These are phyloP conservation scores for Sporodiniella umbellata DNA, from an alignment of 371 early-diverging fungal species.

Conservation along the genomic window DNA sequence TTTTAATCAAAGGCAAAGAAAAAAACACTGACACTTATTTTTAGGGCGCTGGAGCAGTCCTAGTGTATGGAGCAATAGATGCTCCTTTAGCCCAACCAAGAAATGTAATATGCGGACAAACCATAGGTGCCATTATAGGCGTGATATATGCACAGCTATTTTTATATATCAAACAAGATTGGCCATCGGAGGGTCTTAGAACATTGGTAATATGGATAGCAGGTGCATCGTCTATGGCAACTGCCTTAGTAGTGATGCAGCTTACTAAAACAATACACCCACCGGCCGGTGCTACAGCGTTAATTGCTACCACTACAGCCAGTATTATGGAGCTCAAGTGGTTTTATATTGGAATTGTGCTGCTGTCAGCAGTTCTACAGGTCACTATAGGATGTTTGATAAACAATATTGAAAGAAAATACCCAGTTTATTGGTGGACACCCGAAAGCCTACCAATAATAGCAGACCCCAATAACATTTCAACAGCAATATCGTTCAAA, in stretches of 20 bases:
- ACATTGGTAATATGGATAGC: conserved; percentile 60
- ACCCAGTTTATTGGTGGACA: conserved; percentile 70
- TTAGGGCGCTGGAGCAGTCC: conserved; percentile 65
- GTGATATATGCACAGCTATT: conserved; percentile 63
- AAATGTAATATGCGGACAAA: conserved; percentile 61
- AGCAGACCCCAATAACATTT: conserved; percentile 4
- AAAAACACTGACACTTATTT: conserved; percentile 1
- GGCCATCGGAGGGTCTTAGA: conserved; percentile 15
- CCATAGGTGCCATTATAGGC: conserved; percentile 61
- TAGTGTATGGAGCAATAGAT: conserved; percentile 69
- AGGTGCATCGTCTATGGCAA: conserved; percentile 65
- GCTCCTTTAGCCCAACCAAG: conserved; percentile 75
- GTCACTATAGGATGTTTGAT: conserved; percentile 58
- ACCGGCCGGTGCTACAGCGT: conserved; percentile 70
- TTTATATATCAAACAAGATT: conserved; percentile 35
- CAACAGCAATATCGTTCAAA: conserved; percentile 5
- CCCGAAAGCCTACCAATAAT: conserved; percentile 15
- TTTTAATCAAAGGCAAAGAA: too few relatives aligned
- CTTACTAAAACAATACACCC: conserved; percentile 71
- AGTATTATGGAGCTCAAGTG: conserved; percentile 51
- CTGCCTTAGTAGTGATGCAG: conserved; percentile 65
- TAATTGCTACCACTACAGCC: conserved; percentile 53
- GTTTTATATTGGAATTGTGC: conserved; percentile 59
- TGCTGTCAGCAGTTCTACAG: conserved; percentile 50
- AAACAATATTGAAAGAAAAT: conserved; percentile 66